These are phyloP conservation scores for Teunomyces lycoperdinae DNA, from an alignment of 805 yeast genomes.

Conservation along the genomic window DNA sequence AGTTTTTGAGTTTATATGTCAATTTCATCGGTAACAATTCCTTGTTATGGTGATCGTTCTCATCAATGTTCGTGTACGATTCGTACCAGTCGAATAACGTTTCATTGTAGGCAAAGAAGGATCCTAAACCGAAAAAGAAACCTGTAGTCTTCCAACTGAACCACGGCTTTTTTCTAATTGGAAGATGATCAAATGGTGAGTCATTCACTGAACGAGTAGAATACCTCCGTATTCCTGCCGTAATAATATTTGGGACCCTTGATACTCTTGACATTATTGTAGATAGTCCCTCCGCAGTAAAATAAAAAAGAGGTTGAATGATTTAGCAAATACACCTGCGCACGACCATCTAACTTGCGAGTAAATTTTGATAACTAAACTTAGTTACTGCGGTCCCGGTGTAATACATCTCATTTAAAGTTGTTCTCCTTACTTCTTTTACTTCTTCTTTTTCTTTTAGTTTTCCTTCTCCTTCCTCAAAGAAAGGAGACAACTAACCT, in stretches of 20 bases:
- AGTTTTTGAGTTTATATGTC: constrained; percentile 44
- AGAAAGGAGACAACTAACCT: no score
- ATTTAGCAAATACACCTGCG: no score
- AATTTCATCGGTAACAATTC: constrained; percentile 36
- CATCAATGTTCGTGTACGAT: constrained; percentile 20
- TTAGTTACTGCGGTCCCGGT: no score
- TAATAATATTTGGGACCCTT: not conserved
- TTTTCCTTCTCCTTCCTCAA: not conserved
- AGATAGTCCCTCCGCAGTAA: not conserved
- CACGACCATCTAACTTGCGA: no score
- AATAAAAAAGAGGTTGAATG: no score
- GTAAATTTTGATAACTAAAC: no score
- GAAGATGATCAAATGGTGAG: constrained; percentile 31
- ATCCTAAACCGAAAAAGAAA: constrained; percentile 30
- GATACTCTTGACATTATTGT: not conserved
- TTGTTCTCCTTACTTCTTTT: not conserved
- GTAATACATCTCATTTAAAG: not conserved
- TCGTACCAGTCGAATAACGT: constrained; percentile 32
- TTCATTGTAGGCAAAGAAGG: constrained; percentile 29
- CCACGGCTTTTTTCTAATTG: constrained; percentile 21
- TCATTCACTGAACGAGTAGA: constrained; percentile 25
- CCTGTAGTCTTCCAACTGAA: constrained; percentile 30
- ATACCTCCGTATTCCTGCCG: not conserved
- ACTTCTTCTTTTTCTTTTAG: not conserved
- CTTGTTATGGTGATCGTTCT: constrained; percentile 17